Percentiles rank a stretch among this genome's conserved stretches.
These are phyloP conservation scores for Flaveria robusta DNA, from an alignment of 129 eudicot genomes.

Conservation along the genomic window DNA sequence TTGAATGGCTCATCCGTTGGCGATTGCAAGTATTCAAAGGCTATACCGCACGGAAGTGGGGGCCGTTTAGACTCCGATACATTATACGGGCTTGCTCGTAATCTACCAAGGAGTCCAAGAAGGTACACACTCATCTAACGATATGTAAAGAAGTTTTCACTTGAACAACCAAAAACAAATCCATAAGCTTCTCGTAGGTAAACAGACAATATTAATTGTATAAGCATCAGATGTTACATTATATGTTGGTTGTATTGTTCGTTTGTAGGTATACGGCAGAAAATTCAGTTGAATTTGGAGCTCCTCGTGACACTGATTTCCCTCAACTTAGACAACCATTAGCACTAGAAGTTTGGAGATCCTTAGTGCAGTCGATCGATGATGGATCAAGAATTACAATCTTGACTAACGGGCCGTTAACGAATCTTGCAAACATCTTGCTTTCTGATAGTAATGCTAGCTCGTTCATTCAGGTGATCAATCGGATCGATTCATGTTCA, in stretches of 20 bases:
- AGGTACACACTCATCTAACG: slow-evolving; percentile 39
- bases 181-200: no score
- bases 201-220: no score
- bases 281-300: slow-evolving; percentile 62
- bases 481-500: not conserved
- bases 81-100: slow-evolving; percentile 78
- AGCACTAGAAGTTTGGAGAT: slow-evolving; percentile 71
- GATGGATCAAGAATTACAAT: slow-evolving; percentile 59
- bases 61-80: slow-evolving; percentile 88
- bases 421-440: slow-evolving; percentile 70
- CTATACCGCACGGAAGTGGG: slow-evolving; percentile 89
- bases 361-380: slow-evolving; percentile 45
- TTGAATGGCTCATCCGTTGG: slow-evolving; percentile 45
- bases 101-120: slow-evolving; percentile 88
- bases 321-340: slow-evolving; percentile 76
- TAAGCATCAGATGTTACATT: no score
- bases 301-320: slow-evolving; percentile 73
- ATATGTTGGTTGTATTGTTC: not conserved
- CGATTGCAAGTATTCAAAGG: slow-evolving; percentile 74
- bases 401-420: slow-evolving; percentile 81
- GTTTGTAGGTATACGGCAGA: slow-evolving; percentile 68
- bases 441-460: slow-evolving; percentile 47
- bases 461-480: slow-evolving; percentile 61
- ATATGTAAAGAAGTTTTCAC: no score
- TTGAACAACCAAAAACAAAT: no score